phyloP scores from a whole-genome alignment of 345 rosid genomes.

The Conringia planisiliqua region DNA sequence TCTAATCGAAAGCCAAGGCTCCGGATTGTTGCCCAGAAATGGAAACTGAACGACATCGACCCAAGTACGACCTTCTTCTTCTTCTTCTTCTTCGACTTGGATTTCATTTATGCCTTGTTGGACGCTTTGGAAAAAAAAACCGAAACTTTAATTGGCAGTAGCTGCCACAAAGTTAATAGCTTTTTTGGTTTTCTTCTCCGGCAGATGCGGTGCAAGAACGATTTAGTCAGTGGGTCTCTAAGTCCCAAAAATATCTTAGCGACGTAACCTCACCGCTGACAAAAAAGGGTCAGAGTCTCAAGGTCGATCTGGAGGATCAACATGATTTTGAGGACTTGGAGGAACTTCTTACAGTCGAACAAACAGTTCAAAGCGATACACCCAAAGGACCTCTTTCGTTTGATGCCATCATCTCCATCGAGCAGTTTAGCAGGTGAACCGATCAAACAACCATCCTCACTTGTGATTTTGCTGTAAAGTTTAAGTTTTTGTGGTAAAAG shows the following conservation, averaged over 20 bases:
- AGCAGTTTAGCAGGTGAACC: conserved; percentile 95
- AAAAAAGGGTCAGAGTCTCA: conserved; percentile 55
- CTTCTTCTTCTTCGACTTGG: background rate
- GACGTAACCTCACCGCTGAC: conserved; percentile 58
- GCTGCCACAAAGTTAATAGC: background rate
- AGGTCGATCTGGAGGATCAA: conserved; percentile 41
- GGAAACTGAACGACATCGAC: conserved; percentile 74
- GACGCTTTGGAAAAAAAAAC: background rate
- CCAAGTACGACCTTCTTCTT: conserved; percentile 41
- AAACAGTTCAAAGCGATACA: conserved; percentile 55
- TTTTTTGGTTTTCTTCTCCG: background rate
- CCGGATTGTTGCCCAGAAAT: conserved; percentile 51
- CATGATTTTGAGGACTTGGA: conserved; percentile 52
- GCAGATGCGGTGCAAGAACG: conserved; percentile 75
- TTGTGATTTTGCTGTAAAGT: background rate
- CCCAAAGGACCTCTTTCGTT: conserved; percentile 62
- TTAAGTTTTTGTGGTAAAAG: background rate
- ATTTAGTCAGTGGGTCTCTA: conserved; percentile 70
- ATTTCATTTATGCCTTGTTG: background rate
- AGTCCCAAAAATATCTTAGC: conserved; percentile 61
- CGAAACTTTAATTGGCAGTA: background rate
- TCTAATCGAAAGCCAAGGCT: conserved; percentile 42
- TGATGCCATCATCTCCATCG: conserved; percentile 78
- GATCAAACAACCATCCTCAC: background rate
- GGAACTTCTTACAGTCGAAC: conserved; percentile 69